Evolutionary conservation across 164 flowering plant species (phyloP).

Genomic region (Saururus chinensis): DNA sequence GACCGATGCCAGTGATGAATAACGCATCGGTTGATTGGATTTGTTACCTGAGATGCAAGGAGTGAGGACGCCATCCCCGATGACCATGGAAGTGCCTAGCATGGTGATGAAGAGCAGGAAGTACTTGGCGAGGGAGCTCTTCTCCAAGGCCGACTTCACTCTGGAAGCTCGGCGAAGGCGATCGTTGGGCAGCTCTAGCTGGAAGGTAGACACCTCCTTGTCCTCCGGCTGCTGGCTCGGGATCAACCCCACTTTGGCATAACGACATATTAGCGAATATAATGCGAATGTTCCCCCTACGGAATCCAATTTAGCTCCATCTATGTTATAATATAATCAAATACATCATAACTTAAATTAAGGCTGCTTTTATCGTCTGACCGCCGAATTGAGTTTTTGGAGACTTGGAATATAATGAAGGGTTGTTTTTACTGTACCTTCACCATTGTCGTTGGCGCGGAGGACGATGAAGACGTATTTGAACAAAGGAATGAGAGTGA

Average conservation of each 20-base stretch:
- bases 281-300: constrained; percentile 25
- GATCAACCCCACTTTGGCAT: constrained; percentile 19
- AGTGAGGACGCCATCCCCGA: constrained; percentile 24
- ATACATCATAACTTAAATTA: no score
- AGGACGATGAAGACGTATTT: constrained; percentile 72
- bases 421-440: constrained; percentile 28
- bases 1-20: no score
- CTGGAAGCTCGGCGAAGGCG: constrained; percentile 11
- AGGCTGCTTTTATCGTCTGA: not conserved
- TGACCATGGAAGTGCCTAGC: constrained; percentile 26
- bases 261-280: constrained; percentile 21
- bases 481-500: constrained; percentile 53
- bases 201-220: constrained; percentile 13
- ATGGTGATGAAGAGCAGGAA: constrained; percentile 17
- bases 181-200: constrained; percentile 11
- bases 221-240: constrained; percentile 24
- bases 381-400: no score
- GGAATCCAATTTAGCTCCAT: not conserved
- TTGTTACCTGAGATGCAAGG: constrained; percentile 31
- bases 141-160: constrained; percentile 13
- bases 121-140: constrained; percentile 11
- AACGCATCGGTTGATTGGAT: no score
- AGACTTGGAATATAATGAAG: no score
- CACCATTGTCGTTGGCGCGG: constrained; percentile 72
- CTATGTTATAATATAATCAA: not conserved